Base-by-base conservation (phyloP, 2,329 filamentous ascomycete species). In the Aureobasidium leucospermi region DNA sequence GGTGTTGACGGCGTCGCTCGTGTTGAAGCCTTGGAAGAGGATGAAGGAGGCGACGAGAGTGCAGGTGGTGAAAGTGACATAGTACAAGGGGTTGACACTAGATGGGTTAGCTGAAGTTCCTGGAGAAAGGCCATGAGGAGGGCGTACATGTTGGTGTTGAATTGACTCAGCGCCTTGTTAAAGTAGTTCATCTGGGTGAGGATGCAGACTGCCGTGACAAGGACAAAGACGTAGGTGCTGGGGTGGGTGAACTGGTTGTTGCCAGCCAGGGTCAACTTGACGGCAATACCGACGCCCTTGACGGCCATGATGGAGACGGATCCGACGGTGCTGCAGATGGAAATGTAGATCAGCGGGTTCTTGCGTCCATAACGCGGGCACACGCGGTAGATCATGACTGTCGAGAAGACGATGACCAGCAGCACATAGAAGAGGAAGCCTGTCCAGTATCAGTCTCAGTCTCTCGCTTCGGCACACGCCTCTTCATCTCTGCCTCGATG, bases 121-220 rank as follows among this genome's bases (percentile, higher is more conserved):
- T 31, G 38, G 6, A 34, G 23, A 42, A 41, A 43, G 49, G 16
- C 7, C 29, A 36, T 16, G 41, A 45, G 36, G 13, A 36, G 42
- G 19, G 79, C 89, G 73, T 82, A 96, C 92, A 99, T 96, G 67
- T 95, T 96, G 34, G 94, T 96, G 32, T 90, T 93, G 76, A 97
- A 99, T 69, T 95, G 91, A 74, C 90, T 95, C 62, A 99, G 78
- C 7, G 94, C 94, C 76, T 99, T 99, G 81, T 99, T 99, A 76
- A 99, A 96, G 75, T 99, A 99, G 75, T 99, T 99, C 94, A 99
- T 97, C 79, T 99, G 94, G 8, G 92, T 96, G 66, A 99, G 74
- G 70, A 99, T 97, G 78, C 94, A 99, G 64, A 96, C 90, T 3
- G 82, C 81, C 0, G 92, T 94, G 65, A 97, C 84, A 65, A 99